Conservation (phyloP, 78 protist species). For the Dictyostelium purpureum region DNA sequence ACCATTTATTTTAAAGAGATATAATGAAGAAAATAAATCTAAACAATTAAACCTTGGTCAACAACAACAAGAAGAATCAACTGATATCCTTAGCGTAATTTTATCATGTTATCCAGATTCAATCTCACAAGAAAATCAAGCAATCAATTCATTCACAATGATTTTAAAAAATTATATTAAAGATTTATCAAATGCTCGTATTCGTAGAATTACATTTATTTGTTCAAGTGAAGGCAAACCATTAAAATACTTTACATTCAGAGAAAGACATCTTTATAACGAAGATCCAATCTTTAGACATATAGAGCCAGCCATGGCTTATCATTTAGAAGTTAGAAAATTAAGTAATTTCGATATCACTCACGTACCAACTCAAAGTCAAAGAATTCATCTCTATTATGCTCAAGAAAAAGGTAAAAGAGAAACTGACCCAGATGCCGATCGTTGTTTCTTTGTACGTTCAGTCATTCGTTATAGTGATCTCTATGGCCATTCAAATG, state of each 20-base stretch:
- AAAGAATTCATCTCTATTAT: slow-evolving; percentile 89
- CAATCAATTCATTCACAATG: slow-evolving; percentile 4
- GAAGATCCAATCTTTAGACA: slow-evolving; percentile 92
- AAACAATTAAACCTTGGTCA: background rate
- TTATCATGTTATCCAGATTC: slow-evolving; percentile 26
- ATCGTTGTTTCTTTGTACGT: slow-evolving; percentile 93
- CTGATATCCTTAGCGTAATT: slow-evolving; percentile 40
- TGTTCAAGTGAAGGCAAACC: slow-evolving; percentile 33
- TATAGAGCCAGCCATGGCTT: slow-evolving; percentile 93
- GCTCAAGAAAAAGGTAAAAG: slow-evolving; percentile 84
- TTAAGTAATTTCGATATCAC: slow-evolving; percentile 87
- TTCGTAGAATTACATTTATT: slow-evolving; percentile 63
- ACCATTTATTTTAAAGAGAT: slow-evolving; percentile 6
- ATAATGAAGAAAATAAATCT: slow-evolving; percentile 28
- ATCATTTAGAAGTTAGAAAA: slow-evolving; percentile 89
- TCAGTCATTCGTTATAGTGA: slow-evolving; percentile 83
- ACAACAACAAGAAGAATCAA: background rate
- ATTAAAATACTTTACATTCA: slow-evolving; percentile 90
- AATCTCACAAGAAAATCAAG: slow-evolving; percentile 37
- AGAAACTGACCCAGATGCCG: slow-evolving; percentile 74
- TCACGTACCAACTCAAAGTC: slow-evolving; percentile 75
- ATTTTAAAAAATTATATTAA: background rate
- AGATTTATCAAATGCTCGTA: slow-evolving; percentile 6
- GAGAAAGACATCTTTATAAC: slow-evolving; percentile 77
- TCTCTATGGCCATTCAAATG: slow-evolving; percentile 52